Evolutionary conservation across 73 alveolate species (phyloP), one percentile per base, ranked within the genome.

Genomic region (Stentor coeruleus): DNA sequence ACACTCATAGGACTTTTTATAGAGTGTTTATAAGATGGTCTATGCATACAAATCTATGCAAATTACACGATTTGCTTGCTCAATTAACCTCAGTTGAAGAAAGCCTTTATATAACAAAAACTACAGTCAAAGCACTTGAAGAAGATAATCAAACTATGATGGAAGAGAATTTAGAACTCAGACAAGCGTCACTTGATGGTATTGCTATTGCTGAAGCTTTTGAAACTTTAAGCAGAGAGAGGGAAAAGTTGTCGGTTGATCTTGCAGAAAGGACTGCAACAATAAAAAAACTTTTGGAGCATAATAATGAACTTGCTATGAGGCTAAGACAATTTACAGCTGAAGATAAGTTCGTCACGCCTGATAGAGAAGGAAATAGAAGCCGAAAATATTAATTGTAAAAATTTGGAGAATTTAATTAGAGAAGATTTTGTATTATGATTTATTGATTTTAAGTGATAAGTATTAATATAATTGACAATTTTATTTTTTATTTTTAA

Each of bases 201-300:
- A 77, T 90, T 38, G 96, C 89, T 58, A 90, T 90, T 3, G 96
- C 96, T 3, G 89, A 84, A 42, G 96, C 96, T 28, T 91, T 90
- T 38, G 89, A 90, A 59, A 91, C 89, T 31, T 82, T 90, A 40
- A 87, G 92, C 0, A 87, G 66, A 59, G 93, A 90, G 74, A 37
- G 96, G 42, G 96, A 90, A 74, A 36, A 82, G 40, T 86, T 90
- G 42, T 75, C 91, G 39, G 84, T 40, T 1, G 93, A 86, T 37
- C 83, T 90, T 31, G 74, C 59, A 31, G 91, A 90, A 30, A 75
- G 90, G 60, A 86, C 92, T 15, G 37, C 84, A 31, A 87, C 96
- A 0, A 90, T 90, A 38, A 90, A 87, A 85, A 87, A 77, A 75
- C 91, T 90, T 15, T 84, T 90, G 3, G 93, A 90, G 37, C 93